Evolutionary conservation across 306 rosid genomes (phyloP), one percentile per base, ranked within the genome.

Genomic region (Nissolia schottii): DNA sequence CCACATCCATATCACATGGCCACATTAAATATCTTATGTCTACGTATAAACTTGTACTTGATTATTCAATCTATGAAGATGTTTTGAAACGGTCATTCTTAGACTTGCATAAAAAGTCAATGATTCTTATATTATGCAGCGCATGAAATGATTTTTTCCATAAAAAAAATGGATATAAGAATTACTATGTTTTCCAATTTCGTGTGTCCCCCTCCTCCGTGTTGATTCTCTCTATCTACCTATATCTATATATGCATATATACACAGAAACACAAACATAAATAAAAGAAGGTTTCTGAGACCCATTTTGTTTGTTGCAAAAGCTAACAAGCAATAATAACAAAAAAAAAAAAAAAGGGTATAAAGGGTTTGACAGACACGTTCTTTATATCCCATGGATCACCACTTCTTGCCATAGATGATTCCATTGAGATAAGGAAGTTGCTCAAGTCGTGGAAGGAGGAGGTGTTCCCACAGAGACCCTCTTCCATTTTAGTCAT

Each of bases 331-430:
- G n/a, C 38, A 34, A 2, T 1, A 2, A 34, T 10, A 34, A 5
- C 38, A 34, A 34, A 12, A 4, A 35, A 35, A n/a, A 14, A 7
- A 8, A 40, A 43, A 13, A 13, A n/a, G n/a, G 43, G 20, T 27
- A 2, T 43, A 1, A 28, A 79, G 87, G 85, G 40, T 11, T 9
- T 77, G 53, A 84, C 70, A 59, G 75, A 86, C 20, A 88, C 92
- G 0, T 85, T 90, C 66, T 90, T 86, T 79, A 69, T 88, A 29
- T 86, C 94, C 1, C 96, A 88, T 72, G 92, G 94, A 59, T 75
- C 94, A 10, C 96, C 90, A 0, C 88, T 82, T 18, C 43, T 90
- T 15, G 62, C 85, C 24, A 81, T 90, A n/a, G 96, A 90, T 53
- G 90, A 88, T 0, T 20, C 73, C 16, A 46, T 86, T 13, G 41